phyloP scores from a whole-genome alignment of 1,284 basidiomycete species.

The Tylopilus sp. region DNA sequence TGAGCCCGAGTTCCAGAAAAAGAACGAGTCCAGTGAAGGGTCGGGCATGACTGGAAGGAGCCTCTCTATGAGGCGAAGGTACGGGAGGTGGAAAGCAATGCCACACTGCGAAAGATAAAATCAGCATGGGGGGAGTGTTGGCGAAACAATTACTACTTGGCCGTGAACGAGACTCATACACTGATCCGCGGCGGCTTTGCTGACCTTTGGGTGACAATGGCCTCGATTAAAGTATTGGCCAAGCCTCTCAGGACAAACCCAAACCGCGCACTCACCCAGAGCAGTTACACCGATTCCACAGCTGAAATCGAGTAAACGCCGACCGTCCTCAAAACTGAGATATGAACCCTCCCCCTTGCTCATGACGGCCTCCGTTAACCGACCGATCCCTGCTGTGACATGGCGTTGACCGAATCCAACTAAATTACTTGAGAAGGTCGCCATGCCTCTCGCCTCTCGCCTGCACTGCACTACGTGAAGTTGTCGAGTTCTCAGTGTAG shows the following conservation, averaged over 20 bases:
- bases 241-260: neutral
- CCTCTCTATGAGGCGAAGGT: constrained; percentile 72
- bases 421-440: constrained; percentile 28
- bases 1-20: constrained; percentile 94
- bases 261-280: constrained; percentile 49
- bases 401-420: constrained; percentile 54
- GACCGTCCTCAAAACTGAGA: constrained; percentile 68
- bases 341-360: constrained; percentile 76
- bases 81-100: constrained; percentile 74
- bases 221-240: constrained; percentile 43
- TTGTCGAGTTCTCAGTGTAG: constrained; percentile 7
- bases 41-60: constrained; percentile 84
- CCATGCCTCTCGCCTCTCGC: constrained; percentile 12
- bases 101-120: constrained; percentile 51
- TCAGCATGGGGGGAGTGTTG: constrained; percentile 2
- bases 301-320: constrained; percentile 77
- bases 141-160: constrained; percentile 44
- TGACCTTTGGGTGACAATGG: constrained; percentile 85
- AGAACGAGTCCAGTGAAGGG: constrained; percentile 88
- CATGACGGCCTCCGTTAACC: constrained; percentile 72
- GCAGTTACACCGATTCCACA: constrained; percentile 83
- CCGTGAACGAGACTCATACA: constrained; percentile 79
- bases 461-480: neutral
- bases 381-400: constrained; percentile 67
- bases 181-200: constrained; percentile 82